Base-by-base conservation (phyloP, 345 rosid genomes). In the Eucalyptus leucophloia region DNA sequence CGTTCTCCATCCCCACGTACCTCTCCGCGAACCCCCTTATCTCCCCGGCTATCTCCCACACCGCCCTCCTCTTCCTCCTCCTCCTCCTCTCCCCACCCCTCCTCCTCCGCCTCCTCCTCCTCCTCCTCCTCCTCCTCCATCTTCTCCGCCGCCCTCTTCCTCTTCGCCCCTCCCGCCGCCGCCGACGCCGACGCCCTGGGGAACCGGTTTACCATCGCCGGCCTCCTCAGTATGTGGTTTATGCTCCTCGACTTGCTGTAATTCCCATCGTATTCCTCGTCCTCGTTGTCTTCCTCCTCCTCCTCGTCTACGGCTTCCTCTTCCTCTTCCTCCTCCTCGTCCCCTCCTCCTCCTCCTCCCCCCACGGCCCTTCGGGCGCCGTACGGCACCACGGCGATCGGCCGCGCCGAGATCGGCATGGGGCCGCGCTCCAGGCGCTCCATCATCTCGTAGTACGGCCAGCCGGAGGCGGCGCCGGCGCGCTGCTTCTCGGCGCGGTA, bases 401-500 rank as follows among this genome's bases (percentile, higher is more conserved):
- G 98, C 11, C 91, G 91, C n/a, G 92, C 95, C 7, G 96, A 90
- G 89, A 95, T 93, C 4, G 96, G 98, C 80, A 93, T 56, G 13
- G 98, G 95, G 12, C 95, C 98, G 50, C 92, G 91, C 89, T 96
- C 96, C 47, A 97, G 92, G 67, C 95, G 93, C 90, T 95, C 96
- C 98, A 97, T 96, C 88, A 91, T 93, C n/a, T 91, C 87, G 89
- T 93, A 96, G 90, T 91, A 95, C 21, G 92, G 96, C 98, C 98
- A 97, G 28, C 94, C 88, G 50, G 89, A 80, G 2, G 87, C 82
- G 24, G 93, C 91, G 53, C 88, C 89, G 30, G 54, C 45, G 81
- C 93, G 92, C 53, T 95, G 94, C 49, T 90, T 91, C 92, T 95
- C 97, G 4, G 95, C 86, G 89, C 96, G 93, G 94, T 93, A 93